phyloP scores from a whole-genome alignment of 441 rosid species.

The Arabidopsis hybrid region DNA sequence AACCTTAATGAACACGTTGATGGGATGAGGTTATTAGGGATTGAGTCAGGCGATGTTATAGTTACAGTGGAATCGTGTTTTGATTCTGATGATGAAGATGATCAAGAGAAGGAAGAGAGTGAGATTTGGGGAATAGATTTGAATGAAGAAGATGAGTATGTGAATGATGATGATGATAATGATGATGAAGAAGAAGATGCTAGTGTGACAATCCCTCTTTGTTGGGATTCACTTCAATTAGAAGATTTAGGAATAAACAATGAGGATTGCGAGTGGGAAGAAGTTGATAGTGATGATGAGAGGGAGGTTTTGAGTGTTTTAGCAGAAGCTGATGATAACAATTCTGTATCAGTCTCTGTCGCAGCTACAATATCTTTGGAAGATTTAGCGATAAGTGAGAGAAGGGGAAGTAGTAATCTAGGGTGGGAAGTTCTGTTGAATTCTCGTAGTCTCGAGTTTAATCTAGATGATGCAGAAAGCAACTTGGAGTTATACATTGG shows the following conservation, averaged over 20 bases:
- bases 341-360: slow-evolving; percentile 62
- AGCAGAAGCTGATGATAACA: slow-evolving; percentile 50
- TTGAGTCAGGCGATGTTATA: slow-evolving; percentile 44
- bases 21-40: slow-evolving; percentile 42
- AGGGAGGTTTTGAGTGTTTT: slow-evolving; percentile 66
- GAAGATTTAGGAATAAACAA: slow-evolving; percentile 57
- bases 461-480: slow-evolving; percentile 47
- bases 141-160: slow-evolving; percentile 55
- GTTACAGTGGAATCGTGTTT: slow-evolving; percentile 44
- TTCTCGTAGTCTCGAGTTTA: slow-evolving; percentile 62
- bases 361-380: slow-evolving; percentile 62
- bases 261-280: slow-evolving; percentile 74
- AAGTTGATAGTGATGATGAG: slow-evolving; percentile 55
- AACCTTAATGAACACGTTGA: slow-evolving; percentile 46
- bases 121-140: slow-evolving; percentile 46
- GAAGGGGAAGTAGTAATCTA: slow-evolving; percentile 45
- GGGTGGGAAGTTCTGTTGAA: slow-evolving; percentile 87
- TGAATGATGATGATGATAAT: slow-evolving; percentile 31
- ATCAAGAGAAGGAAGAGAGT: slow-evolving; percentile 40
- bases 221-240: slow-evolving; percentile 79
- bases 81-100: slow-evolving; percentile 59
- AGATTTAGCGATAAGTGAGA: slow-evolving; percentile 57
- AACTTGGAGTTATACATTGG: slow-evolving; percentile 40
- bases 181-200: slow-evolving; percentile 34
- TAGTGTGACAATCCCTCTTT: slow-evolving; percentile 57